Evolutionary conservation across 345 rosid genomes (phyloP).

Genomic region (Mangifera indica): DNA sequence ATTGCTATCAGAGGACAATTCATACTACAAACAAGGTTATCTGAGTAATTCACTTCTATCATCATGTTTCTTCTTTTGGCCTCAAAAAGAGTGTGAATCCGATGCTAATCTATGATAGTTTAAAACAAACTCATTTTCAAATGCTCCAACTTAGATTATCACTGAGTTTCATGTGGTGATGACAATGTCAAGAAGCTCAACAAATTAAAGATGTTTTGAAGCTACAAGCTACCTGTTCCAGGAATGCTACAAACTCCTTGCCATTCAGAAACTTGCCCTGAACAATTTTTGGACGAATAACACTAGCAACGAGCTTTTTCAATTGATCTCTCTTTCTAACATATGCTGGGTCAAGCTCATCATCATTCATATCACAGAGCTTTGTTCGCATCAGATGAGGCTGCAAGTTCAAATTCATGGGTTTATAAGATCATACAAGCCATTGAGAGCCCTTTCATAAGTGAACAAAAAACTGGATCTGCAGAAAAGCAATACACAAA

Average conservation of each 20-base stretch:
- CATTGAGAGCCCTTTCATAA: slow-evolving; percentile 8
- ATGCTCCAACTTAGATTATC: neutral
- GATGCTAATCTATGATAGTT: neutral
- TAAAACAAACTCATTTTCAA: slow-evolving; percentile 8
- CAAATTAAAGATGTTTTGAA: neutral
- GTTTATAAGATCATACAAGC: slow-evolving; percentile 31
- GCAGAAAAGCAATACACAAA: slow-evolving; percentile 5
- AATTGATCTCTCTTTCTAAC: slow-evolving; percentile 74
- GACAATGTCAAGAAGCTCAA: neutral
- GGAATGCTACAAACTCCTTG: slow-evolving; percentile 85
- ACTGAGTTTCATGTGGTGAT: neutral
- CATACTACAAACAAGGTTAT: neutral
- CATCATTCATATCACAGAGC: slow-evolving; percentile 95
- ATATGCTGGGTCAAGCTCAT: slow-evolving; percentile 79
- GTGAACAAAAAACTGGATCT: neutral
- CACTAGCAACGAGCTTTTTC: slow-evolving; percentile 76
- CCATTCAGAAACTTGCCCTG: slow-evolving; percentile 85
- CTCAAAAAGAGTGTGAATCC: neutral
- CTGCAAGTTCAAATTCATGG: slow-evolving; percentile 41
- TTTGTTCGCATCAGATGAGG: slow-evolving; percentile 94
- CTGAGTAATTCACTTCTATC: neutral
- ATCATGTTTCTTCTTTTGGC: neutral
- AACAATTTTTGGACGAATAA: slow-evolving; percentile 88
- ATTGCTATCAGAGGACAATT: neutral
- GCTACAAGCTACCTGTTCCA: slow-evolving; percentile 69